phyloP scores from a whole-genome alignment of 1,139 yeast species.

The Geotrichum histeridarum region DNA sequence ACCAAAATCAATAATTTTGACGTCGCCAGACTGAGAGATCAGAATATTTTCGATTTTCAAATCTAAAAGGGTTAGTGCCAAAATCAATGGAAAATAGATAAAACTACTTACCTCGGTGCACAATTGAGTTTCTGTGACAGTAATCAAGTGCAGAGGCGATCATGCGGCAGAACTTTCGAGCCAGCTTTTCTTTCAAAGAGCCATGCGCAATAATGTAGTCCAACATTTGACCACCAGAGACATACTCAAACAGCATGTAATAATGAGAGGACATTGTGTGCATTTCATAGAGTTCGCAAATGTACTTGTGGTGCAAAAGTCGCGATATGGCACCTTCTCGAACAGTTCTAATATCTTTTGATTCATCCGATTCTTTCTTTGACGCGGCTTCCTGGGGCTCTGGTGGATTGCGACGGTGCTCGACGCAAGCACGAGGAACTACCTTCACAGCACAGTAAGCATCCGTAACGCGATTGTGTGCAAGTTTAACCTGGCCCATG shows the following conservation, averaged over 20 bases:
- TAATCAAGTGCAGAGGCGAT: constrained; percentile 91
- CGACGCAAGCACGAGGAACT: constrained; percentile 62
- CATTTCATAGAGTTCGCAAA: constrained; percentile 88
- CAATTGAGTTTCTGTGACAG: constrained; percentile 89
- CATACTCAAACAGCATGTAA: constrained; percentile 94
- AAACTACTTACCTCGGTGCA: constrained; percentile 54
- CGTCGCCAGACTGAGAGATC: constrained; percentile 90
- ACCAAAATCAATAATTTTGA: constrained; percentile 94
- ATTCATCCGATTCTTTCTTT: constrained; percentile 77
- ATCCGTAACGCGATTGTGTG: constrained; percentile 73
- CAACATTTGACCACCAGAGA: constrained; percentile 95
- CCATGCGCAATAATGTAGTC: constrained; percentile 98
- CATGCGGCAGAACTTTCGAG: constrained; percentile 93
- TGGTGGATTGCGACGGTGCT: constrained; percentile 35
- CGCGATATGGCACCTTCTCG: constrained; percentile 94
- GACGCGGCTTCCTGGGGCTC: constrained; percentile 51
- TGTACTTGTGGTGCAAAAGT: constrained; percentile 83
- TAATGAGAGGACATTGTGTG: constrained; percentile 95
- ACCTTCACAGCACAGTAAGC: constrained; percentile 67
- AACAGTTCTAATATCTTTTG: constrained; percentile 85
- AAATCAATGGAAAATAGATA: not conserved
- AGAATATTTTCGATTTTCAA: constrained; percentile 92
- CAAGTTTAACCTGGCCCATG: constrained; percentile 97
- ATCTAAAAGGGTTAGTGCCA: constrained; percentile 41
- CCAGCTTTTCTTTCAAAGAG: constrained; percentile 85